A percentile compares a stretch with the other conserved stretches of the same genome.
Conservation (phyloP, 768 basidiomycete species). For the Kwoniella dejecticola region DNA sequence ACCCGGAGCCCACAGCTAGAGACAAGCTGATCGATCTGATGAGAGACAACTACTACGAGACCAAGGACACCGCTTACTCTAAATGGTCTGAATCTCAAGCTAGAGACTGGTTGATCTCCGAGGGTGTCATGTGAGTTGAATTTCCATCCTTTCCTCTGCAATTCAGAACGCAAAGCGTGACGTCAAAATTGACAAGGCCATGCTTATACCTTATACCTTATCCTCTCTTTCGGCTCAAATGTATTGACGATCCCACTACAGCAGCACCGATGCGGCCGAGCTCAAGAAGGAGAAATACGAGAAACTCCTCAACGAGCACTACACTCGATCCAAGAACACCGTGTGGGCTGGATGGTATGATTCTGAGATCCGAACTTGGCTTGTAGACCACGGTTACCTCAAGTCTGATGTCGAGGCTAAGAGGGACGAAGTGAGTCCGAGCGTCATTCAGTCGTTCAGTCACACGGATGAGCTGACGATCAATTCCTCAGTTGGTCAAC, state of each 20-base stretch:
- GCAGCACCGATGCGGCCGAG: slow-evolving; percentile 47
- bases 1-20: slow-evolving; percentile 64
- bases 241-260: slow-evolving; percentile 31
- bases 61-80: slow-evolving; percentile 55
- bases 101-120: slow-evolving; percentile 54
- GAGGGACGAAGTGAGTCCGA: slow-evolving; percentile 64
- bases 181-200: slow-evolving; percentile 11
- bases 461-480: slow-evolving; percentile 9
- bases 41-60: slow-evolving; percentile 74
- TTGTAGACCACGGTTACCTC: slow-evolving; percentile 71
- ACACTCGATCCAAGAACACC: slow-evolving; percentile 56
- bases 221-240: background rate
- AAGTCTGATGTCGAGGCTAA: slow-evolving; percentile 71
- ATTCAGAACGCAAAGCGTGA: background rate
- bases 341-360: slow-evolving; percentile 68
- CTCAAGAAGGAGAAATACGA: slow-evolving; percentile 72
- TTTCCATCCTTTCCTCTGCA: background rate
- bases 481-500: slow-evolving; percentile 60
- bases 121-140: slow-evolving; percentile 52
- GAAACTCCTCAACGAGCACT: slow-evolving; percentile 64
- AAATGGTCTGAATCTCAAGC: slow-evolving; percentile 50
- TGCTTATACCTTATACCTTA: slow-evolving; percentile 1
- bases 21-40: slow-evolving; percentile 68
- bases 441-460: background rate
- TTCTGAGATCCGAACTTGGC: slow-evolving; percentile 73